phyloP scores from a whole-genome alignment of 1,284 basidiomycete genomes.

The Papiliotrema laurentii region DNA sequence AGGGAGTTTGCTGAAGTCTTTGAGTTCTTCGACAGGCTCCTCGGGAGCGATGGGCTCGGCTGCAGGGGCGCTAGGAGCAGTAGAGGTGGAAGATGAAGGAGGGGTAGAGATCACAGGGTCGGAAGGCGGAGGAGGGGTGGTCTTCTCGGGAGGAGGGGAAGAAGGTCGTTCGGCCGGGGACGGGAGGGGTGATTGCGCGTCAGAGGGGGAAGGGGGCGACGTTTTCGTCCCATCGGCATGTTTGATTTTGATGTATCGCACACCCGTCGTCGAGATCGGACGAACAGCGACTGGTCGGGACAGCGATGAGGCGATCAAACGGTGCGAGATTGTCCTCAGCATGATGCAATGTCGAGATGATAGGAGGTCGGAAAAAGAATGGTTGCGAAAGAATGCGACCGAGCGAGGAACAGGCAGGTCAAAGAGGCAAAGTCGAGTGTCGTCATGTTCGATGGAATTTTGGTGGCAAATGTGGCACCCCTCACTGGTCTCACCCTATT shows the following conservation, averaged over 20 bases:
- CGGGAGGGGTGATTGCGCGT: background rate
- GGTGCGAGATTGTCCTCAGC: background rate
- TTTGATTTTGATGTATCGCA: background rate
- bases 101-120: background rate
- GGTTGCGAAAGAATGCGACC: no score
- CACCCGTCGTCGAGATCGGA: background rate
- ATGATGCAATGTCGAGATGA: background rate
- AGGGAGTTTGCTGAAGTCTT: slow-evolving; percentile 27
- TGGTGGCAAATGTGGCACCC: no score
- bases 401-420: no score
- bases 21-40: background rate
- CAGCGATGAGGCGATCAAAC: background rate
- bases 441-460: no score
- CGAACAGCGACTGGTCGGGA: background rate
- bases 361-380: background rate
- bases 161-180: slow-evolving; percentile 1
- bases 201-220: background rate
- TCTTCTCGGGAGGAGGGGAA: slow-evolving; percentile 2
- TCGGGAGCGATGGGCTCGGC: background rate
- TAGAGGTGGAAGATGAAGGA: background rate
- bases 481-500: no score
- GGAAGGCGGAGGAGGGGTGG: background rate
- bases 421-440: no score
- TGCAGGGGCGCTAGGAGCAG: background rate
- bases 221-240: background rate